Percentiles rank a stretch among this genome's conserved stretches.
Conservation (phyloP, 495 filamentous ascomycete genomes). For the Oleoguttula mirabilis region DNA sequence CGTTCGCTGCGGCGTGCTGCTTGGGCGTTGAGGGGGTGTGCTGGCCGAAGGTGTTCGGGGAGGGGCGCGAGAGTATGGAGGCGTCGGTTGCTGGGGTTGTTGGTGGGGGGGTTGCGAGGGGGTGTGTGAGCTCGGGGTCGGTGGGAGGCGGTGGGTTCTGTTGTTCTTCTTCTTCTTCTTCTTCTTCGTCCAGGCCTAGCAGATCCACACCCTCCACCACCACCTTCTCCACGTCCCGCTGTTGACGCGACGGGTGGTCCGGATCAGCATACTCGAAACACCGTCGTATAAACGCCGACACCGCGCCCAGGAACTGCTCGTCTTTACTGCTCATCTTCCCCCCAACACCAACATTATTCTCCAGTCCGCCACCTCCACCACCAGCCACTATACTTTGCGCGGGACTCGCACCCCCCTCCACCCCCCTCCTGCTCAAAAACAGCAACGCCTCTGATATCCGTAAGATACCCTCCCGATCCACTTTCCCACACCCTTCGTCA, state of each 20-base stretch:
- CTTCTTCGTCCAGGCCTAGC: constrained; percentile 41
- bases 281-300: constrained; percentile 86
- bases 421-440: constrained; percentile 77
- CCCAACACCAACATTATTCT: constrained; percentile 19
- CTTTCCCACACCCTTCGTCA: constrained; percentile 77
- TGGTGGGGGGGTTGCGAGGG: constrained; percentile 7
- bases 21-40: constrained; percentile 32
- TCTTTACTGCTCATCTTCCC: constrained; percentile 38
- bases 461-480: constrained; percentile 94
- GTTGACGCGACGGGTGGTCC: constrained; percentile 54
- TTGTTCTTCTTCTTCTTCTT: neutral
- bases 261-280: constrained; percentile 99
- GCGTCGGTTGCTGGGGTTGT: constrained; percentile 9
- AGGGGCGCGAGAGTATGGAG: constrained; percentile 17
- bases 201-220: constrained; percentile 43
- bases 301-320: constrained; percentile 77
- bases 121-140: constrained; percentile 6
- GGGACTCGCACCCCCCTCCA: constrained; percentile 25
- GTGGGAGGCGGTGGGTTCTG: constrained; percentile 8
- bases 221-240: constrained; percentile 15
- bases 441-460: constrained; percentile 88
- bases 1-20: constrained; percentile 59
- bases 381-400: neutral
- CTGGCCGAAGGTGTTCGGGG: constrained; percentile 14
- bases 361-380: neutral